Evolutionary conservation across 306 rosid genomes (phyloP).

Genomic region (Ammopiptanthus mongolicus): DNA sequence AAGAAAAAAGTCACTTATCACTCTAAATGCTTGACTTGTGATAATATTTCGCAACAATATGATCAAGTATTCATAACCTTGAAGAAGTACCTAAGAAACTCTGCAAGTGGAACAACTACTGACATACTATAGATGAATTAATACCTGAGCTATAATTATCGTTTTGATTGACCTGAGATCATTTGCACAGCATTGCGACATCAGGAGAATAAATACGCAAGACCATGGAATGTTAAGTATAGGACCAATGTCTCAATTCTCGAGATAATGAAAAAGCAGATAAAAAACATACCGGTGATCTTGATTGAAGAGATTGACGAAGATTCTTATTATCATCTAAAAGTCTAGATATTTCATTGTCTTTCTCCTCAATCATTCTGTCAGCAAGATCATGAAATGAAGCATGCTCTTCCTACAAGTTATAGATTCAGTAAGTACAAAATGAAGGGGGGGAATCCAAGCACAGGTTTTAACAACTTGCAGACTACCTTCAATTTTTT

Average conservation of each 20-base stretch:
- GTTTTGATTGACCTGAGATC: conserved; percentile 54
- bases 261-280: conserved; percentile 2
- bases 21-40: conserved; percentile 5
- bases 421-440: conserved; percentile 27
- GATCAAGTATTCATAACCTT: neutral
- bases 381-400: conserved; percentile 93
- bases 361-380: conserved; percentile 90
- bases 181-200: conserved; percentile 20
- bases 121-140: conserved; percentile 14
- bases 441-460: conserved; percentile 14
- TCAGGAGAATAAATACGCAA: conserved; percentile 23
- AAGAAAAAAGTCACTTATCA: conserved; percentile 30
- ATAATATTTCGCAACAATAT: neutral
- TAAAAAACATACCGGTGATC: conserved; percentile 47
- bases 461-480: neutral
- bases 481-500: conserved; percentile 69
- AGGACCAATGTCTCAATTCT: conserved; percentile 12
- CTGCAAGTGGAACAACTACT: neutral
- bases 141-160: conserved; percentile 62
- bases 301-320: conserved; percentile 69
- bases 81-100: conserved; percentile 17
- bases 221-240: conserved; percentile 9
- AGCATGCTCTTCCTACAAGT: conserved; percentile 74
- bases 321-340: conserved; percentile 72
- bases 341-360: conserved; percentile 78